phyloP scores from a whole-genome alignment of 73 alveolate species.

The Tetrahymena elliotti region DNA sequence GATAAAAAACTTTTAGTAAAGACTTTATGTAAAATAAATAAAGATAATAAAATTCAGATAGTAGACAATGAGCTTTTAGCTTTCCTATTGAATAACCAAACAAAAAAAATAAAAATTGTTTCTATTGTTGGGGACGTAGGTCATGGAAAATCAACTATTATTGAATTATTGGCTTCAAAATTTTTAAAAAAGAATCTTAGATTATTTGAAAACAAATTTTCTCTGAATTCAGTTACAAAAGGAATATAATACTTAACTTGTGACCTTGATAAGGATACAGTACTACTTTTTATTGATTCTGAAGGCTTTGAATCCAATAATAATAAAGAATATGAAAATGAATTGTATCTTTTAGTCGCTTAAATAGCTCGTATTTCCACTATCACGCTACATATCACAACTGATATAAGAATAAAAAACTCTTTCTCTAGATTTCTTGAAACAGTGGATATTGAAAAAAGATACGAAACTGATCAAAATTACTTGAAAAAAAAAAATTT shows the following conservation, averaged over 20 bases:
- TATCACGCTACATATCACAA: background rate
- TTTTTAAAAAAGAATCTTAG: background rate
- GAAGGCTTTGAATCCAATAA: background rate
- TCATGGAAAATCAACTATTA: background rate
- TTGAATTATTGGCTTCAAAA: background rate
- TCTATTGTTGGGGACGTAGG: background rate
- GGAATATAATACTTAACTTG: background rate
- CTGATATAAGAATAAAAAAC: background rate
- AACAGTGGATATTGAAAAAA: background rate
- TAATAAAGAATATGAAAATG: background rate
- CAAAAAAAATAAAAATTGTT: background rate
- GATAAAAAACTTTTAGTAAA: background rate
- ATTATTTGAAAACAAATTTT: background rate
- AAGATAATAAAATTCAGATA: background rate
- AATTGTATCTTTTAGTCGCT: background rate
- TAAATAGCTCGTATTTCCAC: background rate
- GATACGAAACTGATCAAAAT: background rate
- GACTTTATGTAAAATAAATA: background rate
- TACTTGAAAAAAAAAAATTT: background rate
- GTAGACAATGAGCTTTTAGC: background rate
- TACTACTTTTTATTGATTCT: background rate
- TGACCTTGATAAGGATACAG: background rate
- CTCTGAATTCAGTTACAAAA: background rate
- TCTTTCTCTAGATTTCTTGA: background rate
- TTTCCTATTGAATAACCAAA: background rate